Evolutionary conservation across 441 rosid genomes (phyloP), one percentile per base, ranked within the genome.

Genomic region (Viola pubescens): DNA sequence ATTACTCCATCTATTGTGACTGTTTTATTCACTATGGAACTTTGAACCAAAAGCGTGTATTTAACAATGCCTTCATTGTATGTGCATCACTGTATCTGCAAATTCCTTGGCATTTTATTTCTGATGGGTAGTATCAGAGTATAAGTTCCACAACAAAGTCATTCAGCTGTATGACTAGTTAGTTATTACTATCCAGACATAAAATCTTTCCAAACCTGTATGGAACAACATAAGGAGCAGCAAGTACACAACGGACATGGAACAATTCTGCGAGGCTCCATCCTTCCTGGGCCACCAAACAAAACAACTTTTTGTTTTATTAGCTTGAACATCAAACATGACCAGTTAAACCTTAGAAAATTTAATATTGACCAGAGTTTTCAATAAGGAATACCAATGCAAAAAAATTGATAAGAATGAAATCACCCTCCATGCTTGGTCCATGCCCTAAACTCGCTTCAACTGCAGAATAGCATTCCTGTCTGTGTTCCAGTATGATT

Each of bases 181-280:
- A 44, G 47, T 9, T 11, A 34, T 45, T 58, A 50, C n/a, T 9
- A 14, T 9, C 43, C 5, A 41, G 45, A 34, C 52, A 57, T 53
- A 70, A 52, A 63, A 13, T 58, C 50, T 46, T 43, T 48, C 37
- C 19, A 72, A 67, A 92, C 98, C 97, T 87, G 67, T 89, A 92
- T 41, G 95, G 98, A 73, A 92, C 91, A 61, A 85, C 88, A 79
- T 92, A 92, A 56, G 98, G 98, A 69, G 97, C 94, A 65, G 91
- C 83, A 73, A 87, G 84, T 54, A 87, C 69, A 58, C 95, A 87
- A 48, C 65, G 86, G 48, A 89, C 80, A 63, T 53, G 76, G 58
- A 84, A 89, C 72, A 79, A 88, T 62, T 92, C 95, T 9, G 94
- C 98, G 53, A 92, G 88, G 80, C 84, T 85, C 97, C 98, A 92